Percentiles rank a stretch among this genome's conserved stretches.
phyloP scores from a whole-genome alignment of 1,139 yeast genomes.

The Hansenula lynferdii region DNA sequence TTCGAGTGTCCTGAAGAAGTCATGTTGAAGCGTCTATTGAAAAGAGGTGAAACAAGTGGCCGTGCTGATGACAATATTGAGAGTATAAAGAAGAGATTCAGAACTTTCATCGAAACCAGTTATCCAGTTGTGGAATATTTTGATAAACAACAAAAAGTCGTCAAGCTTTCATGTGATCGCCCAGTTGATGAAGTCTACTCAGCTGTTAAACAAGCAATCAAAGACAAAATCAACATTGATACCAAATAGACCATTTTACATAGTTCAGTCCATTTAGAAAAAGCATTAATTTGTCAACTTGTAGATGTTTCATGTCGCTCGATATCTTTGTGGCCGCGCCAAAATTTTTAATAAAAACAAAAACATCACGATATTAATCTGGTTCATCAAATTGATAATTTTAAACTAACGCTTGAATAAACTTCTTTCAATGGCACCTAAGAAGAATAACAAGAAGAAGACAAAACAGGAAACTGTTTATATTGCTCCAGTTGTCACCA shows the following conservation, averaged over 20 bases:
- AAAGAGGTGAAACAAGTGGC: constrained; percentile 94
- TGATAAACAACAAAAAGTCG: constrained; percentile 70
- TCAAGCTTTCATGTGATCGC: constrained; percentile 72
- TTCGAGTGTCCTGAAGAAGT: constrained; percentile 92
- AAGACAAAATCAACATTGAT: constrained; percentile 23
- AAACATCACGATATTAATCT: too few species aligned
- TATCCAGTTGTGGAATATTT: constrained; percentile 93
- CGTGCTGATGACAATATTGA: constrained; percentile 91
- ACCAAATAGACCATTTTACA: neutral
- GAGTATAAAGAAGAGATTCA: constrained; percentile 84
- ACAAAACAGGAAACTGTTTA: neutral
- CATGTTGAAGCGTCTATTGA: constrained; percentile 79
- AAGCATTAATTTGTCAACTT: too few species aligned
- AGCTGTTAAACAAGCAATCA: constrained; percentile 65
- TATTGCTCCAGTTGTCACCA: constrained; percentile 3
- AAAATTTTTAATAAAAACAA: too few species aligned
- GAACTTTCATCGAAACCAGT: constrained; percentile 80
- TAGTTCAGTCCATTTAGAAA: too few species aligned
- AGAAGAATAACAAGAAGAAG: constrained; percentile 4
- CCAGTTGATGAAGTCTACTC: constrained; percentile 73
- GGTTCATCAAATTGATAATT: too few species aligned
- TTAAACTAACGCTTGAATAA: too few species aligned
- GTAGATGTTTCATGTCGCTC: too few species aligned
- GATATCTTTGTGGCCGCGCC: too few species aligned
- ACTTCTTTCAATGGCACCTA: too few species aligned